Conservation (phyloP, 2,329 filamentous ascomycete species). For the Capronia americana region DNA sequence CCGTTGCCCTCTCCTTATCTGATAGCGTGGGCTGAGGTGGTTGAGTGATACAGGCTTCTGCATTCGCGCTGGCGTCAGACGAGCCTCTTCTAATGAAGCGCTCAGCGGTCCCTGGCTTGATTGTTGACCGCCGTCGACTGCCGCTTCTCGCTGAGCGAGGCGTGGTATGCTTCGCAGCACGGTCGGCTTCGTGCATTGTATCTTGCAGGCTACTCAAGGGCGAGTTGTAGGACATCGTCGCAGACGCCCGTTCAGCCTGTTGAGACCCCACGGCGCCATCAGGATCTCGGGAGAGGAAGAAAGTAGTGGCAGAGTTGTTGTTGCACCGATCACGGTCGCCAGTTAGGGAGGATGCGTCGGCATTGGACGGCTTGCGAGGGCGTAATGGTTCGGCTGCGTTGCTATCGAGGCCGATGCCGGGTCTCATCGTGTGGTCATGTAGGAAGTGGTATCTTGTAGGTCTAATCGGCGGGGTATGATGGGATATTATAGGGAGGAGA, state of each 20-base stretch:
- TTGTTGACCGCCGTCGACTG: slow-evolving; percentile 39
- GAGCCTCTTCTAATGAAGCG: slow-evolving; percentile 26
- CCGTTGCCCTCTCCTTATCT: slow-evolving; percentile 28
- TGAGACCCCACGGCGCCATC: slow-evolving; percentile 45
- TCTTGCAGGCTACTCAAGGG: slow-evolving; percentile 44
- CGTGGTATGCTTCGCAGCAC: slow-evolving; percentile 38
- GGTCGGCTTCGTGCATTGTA: slow-evolving; percentile 43
- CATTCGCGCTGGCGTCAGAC: slow-evolving; percentile 31
- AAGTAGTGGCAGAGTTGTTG: slow-evolving; percentile 58
- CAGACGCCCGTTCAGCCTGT: slow-evolving; percentile 18
- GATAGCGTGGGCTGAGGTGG: slow-evolving; percentile 10
- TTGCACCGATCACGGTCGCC: slow-evolving; percentile 32
- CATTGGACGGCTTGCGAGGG: slow-evolving; percentile 42
- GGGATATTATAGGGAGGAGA: not conserved
- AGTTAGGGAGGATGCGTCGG: slow-evolving; percentile 45
- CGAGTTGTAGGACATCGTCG: slow-evolving; percentile 4
- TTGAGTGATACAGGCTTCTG: slow-evolving; percentile 35
- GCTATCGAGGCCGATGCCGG: slow-evolving; percentile 46
- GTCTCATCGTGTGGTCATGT: slow-evolving; percentile 45
- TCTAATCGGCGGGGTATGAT: slow-evolving; percentile 2
- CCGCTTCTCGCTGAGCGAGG: slow-evolving; percentile 41
- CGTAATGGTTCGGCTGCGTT: slow-evolving; percentile 39
- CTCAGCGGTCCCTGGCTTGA: slow-evolving; percentile 36
- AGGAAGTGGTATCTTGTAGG: slow-evolving; percentile 31
- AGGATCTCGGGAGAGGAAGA: slow-evolving; percentile 64